Percentiles rank a stretch among this genome's conserved stretches.
These are phyloP conservation scores for Blepharisma stoltei DNA, from an alignment of 73 alveolate species.

Conservation along the genomic window DNA sequence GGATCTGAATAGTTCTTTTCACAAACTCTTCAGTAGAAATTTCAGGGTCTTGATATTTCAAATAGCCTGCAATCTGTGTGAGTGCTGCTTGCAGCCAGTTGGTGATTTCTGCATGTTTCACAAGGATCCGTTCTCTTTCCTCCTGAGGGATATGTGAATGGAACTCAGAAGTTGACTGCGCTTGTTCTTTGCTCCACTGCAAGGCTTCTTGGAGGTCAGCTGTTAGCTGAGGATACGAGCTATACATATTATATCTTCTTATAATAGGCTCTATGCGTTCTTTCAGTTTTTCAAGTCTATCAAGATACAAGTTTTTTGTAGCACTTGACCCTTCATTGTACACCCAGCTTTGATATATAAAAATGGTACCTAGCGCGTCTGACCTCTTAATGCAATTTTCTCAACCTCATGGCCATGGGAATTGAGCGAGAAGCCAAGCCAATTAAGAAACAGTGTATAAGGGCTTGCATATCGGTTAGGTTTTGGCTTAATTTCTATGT, in stretches of 20 bases:
- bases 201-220: background rate
- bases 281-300: constrained; percentile 35
- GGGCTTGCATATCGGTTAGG: no score
- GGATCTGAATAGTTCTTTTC: constrained; percentile 16
- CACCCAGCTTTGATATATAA: constrained; percentile 46
- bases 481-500: no score
- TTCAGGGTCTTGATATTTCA: constrained; percentile 33
- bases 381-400: no score
- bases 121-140: background rate
- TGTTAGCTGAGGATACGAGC: constrained; percentile 30
- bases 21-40: constrained; percentile 1
- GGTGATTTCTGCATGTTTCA: background rate
- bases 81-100: background rate
- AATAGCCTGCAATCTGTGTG: background rate
- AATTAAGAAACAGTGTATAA: no score
- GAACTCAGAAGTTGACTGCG: background rate
- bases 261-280: no score
- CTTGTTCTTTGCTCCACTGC: background rate
- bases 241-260: no score
- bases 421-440: no score
- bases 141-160: background rate
- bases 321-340: constrained; percentile 50
- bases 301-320: constrained; percentile 32
- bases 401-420: no score
- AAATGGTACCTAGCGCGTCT: no score